phyloP scores from a whole-genome alignment of 164 flowering plant genomes.

The Chimonanthus salicifolius region DNA sequence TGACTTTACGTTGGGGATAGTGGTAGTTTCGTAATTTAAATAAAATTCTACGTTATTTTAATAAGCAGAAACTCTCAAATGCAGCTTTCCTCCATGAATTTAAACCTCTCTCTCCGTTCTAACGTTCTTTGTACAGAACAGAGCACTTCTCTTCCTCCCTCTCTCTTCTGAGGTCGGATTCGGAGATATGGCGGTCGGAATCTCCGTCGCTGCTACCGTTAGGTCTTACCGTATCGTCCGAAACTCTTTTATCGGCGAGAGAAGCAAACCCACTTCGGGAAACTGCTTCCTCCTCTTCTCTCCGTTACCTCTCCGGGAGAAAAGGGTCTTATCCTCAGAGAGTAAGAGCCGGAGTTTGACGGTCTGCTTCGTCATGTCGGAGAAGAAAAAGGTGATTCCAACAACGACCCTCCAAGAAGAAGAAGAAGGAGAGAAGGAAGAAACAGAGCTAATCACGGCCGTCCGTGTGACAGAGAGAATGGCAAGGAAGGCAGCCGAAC shows the following conservation, averaged over 20 bases:
- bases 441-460: constrained; percentile 11
- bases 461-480: constrained; percentile 35
- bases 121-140: too few species aligned
- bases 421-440: neutral
- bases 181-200: constrained; percentile 49
- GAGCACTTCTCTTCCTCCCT: neutral
- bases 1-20: too few species aligned
- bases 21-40: too few species aligned
- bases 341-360: constrained; percentile 21
- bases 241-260: constrained; percentile 18
- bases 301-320: neutral
- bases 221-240: constrained; percentile 15
- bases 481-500: constrained; percentile 69
- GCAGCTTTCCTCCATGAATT: too few species aligned
- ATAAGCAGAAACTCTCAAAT: too few species aligned
- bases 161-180: neutral
- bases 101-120: too few species aligned
- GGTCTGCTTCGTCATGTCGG: constrained; percentile 45
- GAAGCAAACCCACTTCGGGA: constrained; percentile 5
- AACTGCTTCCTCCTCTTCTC: constrained; percentile 1
- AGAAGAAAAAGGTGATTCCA: constrained; percentile 19
- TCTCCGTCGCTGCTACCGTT: constrained; percentile 28
- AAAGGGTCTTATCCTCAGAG: neutral
- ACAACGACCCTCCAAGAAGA: neutral
- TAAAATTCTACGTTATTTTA: too few species aligned